Conservation (phyloP, 148 eudicot species). For the Beta vulgaris region DNA sequence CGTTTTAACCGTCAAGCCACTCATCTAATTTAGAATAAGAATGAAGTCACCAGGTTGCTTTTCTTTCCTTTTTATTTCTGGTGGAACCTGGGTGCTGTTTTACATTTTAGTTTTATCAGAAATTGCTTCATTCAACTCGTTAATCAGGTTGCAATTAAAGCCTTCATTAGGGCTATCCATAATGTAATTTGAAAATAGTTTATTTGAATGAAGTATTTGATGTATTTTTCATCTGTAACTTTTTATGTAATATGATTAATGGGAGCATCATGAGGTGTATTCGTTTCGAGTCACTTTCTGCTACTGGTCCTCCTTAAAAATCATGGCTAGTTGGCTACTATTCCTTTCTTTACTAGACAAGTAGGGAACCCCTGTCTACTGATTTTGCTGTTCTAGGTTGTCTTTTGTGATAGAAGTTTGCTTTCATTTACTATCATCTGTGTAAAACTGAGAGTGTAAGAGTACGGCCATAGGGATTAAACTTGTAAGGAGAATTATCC, state of each 20-base stretch:
- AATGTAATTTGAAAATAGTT: neutral
- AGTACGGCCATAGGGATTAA: neutral
- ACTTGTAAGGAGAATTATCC: neutral
- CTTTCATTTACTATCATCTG: neutral
- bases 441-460: neutral
- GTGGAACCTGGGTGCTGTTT: neutral
- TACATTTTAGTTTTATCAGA: neutral
- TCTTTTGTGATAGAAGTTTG: constrained; percentile 13
- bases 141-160: neutral
- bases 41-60: neutral
- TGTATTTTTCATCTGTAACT: constrained; percentile 13
- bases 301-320: constrained; percentile 23
- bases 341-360: constrained; percentile 29
- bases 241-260: constrained; percentile 19
- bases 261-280: constrained; percentile 22
- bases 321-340: constrained; percentile 12
- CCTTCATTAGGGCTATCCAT: neutral
- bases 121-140: neutral
- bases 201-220: constrained; percentile 15
- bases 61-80: neutral
- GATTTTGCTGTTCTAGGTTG: constrained; percentile 24
- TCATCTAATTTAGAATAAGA: neutral
- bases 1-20: neutral
- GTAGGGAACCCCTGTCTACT: constrained; percentile 38
- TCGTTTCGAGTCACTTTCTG: constrained; percentile 26